Conservation (phyloP, 1,139 yeast species). For the Saccharomyces hybrid region DNA sequence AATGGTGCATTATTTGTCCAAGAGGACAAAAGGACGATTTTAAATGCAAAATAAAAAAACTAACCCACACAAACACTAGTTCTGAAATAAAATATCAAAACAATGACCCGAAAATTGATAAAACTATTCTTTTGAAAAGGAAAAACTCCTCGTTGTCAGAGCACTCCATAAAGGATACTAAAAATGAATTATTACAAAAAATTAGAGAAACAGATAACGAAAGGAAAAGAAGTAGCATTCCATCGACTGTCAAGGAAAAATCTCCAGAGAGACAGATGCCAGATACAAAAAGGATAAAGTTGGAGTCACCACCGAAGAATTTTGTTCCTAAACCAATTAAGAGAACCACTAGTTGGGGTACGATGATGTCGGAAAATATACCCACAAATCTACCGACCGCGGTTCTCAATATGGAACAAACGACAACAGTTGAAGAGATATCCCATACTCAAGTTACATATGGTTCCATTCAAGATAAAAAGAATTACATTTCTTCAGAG, state of each 20-base stretch:
- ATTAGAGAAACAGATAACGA: not conserved
- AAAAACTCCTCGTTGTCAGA: not conserved
- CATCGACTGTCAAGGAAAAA: not conserved
- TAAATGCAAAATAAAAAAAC: conserved; percentile 9
- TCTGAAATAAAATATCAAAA: conserved; percentile 1
- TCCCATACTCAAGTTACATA: conserved; percentile 36
- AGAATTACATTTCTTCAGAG: conserved; percentile 7
- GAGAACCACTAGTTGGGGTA: conserved; percentile 28
- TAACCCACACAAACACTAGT: not conserved
- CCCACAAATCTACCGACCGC: not conserved
- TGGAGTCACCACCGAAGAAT: conserved; percentile 4
- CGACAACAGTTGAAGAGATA: conserved; percentile 15
- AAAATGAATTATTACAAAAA: conserved; percentile 2
- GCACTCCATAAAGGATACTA: not conserved
- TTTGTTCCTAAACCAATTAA: conserved; percentile 8
- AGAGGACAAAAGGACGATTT: conserved; percentile 22
- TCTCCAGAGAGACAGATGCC: not conserved
- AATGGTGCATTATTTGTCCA: conserved; percentile 31
- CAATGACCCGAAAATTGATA: conserved; percentile 1
- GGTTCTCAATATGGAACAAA: not conserved
- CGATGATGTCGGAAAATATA: conserved; percentile 19
- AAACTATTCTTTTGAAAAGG: not conserved
- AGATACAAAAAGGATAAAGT: conserved; percentile 4
- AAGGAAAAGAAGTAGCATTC: not conserved
- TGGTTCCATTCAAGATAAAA: conserved; percentile 10